Percentiles rank a stretch among this genome's conserved stretches.
Conservation (phyloP, 139 green algal species). For the Closterium sp. region DNA sequence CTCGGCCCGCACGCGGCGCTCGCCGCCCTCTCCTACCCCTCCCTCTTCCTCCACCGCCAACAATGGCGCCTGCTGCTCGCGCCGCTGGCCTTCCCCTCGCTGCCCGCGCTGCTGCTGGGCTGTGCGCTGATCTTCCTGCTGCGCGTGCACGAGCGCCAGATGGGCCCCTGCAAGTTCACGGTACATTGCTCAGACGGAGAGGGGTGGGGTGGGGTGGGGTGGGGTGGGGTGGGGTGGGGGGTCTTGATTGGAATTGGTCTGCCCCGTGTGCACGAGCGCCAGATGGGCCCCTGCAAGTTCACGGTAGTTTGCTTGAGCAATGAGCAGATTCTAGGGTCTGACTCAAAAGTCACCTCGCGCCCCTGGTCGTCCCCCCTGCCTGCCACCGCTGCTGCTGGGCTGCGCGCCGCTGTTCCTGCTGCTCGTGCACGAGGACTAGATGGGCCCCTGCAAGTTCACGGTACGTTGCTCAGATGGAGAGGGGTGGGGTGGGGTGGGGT, state of each 20-base stretch:
- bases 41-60: background rate
- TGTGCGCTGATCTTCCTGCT: background rate
- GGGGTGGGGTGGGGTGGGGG: too few relatives aligned
- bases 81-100: background rate
- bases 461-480: background rate
- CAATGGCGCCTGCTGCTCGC: background rate
- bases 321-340: too few relatives aligned
- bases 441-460: too few relatives aligned
- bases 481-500: too few relatives aligned
- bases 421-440: too few relatives aligned
- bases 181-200: background rate
- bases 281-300: background rate
- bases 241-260: background rate
- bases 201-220: too few relatives aligned
- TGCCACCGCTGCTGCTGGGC: background rate
- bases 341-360: too few relatives aligned
- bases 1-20: background rate
- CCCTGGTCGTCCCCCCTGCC: too few relatives aligned
- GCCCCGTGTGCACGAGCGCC: background rate
- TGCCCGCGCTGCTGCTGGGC: background rate
- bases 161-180: background rate
- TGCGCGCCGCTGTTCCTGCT: background rate
- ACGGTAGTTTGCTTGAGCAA: too few relatives aligned
- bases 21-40: background rate
- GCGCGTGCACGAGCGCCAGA: background rate